These are phyloP conservation scores for Nakazawaea populi DNA, from an alignment of 805 yeast genomes.

Conservation along the genomic window DNA sequence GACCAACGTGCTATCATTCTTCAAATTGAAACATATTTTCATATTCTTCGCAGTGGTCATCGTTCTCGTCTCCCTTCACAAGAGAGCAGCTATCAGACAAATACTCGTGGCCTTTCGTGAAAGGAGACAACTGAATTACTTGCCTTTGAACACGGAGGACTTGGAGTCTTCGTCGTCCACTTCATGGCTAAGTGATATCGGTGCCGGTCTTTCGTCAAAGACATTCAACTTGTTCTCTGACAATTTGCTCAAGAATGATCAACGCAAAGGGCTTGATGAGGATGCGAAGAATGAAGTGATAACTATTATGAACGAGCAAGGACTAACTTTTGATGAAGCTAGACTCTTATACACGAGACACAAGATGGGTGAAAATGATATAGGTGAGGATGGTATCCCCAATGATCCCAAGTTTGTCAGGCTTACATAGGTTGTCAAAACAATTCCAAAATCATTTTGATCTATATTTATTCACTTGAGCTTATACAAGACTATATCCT, in stretches of 20 bases:
- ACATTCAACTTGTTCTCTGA: constrained; percentile 47
- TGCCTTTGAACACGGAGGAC: constrained; percentile 10
- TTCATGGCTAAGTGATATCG: constrained; percentile 38
- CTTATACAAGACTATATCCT: constrained; percentile 16
- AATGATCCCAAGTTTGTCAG: constrained; percentile 11
- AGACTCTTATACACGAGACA: constrained; percentile 44
- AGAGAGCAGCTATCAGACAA: constrained; percentile 1
- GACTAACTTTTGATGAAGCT: constrained; percentile 64
- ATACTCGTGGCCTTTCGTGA: background rate
- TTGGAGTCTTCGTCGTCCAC: constrained; percentile 1
- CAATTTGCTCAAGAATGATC: constrained; percentile 41
- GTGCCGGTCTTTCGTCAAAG: constrained; percentile 52
- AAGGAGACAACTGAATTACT: constrained; percentile 1
- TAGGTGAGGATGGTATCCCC: constrained; percentile 21
- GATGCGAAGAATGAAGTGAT: constrained; percentile 45
- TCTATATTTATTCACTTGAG: background rate
- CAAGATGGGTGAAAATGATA: constrained; percentile 42
- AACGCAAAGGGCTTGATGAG: constrained; percentile 57
- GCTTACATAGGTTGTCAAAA: constrained; percentile 4
- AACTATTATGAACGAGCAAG: constrained; percentile 44
- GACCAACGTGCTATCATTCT: background rate
- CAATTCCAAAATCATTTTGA: background rate
- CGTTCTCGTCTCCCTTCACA: background rate
- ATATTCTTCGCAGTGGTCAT: background rate
- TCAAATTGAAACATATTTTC: constrained; percentile 1